A percentile compares a stretch with the other conserved stretches of the same genome.
Evolutionary conservation across 768 basidiomycete genomes (phyloP).

Genomic region (Neoboletus brunneissimus): DNA sequence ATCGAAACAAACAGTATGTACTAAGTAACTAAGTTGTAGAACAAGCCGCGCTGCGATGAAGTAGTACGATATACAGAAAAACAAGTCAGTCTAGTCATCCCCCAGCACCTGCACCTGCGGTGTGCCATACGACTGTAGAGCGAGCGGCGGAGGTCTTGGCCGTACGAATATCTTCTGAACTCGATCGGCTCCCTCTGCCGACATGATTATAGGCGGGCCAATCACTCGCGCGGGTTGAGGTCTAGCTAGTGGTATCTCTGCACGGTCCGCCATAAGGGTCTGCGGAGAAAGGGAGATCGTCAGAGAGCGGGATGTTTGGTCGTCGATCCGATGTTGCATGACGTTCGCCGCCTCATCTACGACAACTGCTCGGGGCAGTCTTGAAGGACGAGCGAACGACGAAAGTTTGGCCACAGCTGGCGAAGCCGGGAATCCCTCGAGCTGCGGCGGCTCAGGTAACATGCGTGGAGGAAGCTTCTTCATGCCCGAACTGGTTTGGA

Average conservation of each 20-base stretch:
- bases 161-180: constrained; percentile 34
- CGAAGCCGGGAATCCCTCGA: not conserved
- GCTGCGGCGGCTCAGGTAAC: not conserved
- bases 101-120: constrained; percentile 12
- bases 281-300: constrained; percentile 20
- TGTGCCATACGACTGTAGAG: constrained; percentile 14
- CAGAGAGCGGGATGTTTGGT: constrained; percentile 15
- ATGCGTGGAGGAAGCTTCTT: not conserved
- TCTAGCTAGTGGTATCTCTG: constrained; percentile 24
- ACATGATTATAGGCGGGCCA: constrained; percentile 24
- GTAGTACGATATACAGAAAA: not conserved
- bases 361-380: not conserved
- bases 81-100: constrained; percentile 11
- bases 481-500: not conserved
- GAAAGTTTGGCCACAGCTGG: not conserved
- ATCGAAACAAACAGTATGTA: not conserved
- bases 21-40: not conserved
- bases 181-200: constrained; percentile 12
- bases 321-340: not conserved
- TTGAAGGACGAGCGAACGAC: not conserved
- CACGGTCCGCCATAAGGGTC: constrained; percentile 11
- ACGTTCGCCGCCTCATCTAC: not conserved
- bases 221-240: constrained; percentile 30
- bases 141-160: constrained; percentile 43
- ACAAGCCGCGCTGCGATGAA: constrained; percentile 4